These are phyloP conservation scores for Tephrocybe sp. DNA, from an alignment of 768 basidiomycete species.

Conservation along the genomic window DNA sequence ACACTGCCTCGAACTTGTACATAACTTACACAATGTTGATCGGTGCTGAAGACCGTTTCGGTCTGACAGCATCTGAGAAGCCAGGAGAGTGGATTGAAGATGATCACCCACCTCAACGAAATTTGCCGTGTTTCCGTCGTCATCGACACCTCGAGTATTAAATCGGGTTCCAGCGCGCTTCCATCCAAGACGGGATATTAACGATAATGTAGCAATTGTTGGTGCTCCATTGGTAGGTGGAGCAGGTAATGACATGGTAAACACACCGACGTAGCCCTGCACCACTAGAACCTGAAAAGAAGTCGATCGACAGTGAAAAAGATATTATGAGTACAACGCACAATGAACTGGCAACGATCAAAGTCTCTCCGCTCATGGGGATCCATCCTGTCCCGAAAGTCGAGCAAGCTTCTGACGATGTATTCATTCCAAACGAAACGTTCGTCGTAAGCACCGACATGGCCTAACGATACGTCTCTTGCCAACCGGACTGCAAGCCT, in stretches of 20 bases:
- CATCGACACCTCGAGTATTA: constrained; percentile 95
- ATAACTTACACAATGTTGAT: constrained; percentile 88
- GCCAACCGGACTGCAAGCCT: constrained; percentile 71
- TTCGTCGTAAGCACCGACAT: constrained; percentile 70
- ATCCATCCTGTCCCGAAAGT: constrained; percentile 83
- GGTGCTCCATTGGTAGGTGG: constrained; percentile 76
- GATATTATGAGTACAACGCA: constrained; percentile 36
- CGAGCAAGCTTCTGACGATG: constrained; percentile 81
- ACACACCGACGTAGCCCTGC: constrained; percentile 91
- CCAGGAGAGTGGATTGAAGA: constrained; percentile 4
- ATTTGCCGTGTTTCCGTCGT: constrained; percentile 92
- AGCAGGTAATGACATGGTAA: constrained; percentile 73
- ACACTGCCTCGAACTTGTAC: constrained; percentile 95
- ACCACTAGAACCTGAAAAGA: constrained; percentile 74
- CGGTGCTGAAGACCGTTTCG: constrained; percentile 86
- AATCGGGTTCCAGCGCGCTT: constrained; percentile 97
- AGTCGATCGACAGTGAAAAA: constrained; percentile 8
- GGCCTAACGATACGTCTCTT: constrained; percentile 44
- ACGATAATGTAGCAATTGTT: constrained; percentile 68
- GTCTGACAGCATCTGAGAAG: constrained; percentile 51
- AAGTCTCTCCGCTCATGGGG: constrained; percentile 67
- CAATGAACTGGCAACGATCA: constrained; percentile 84
- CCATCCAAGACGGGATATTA: constrained; percentile 90
- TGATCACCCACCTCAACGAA: constrained; percentile 79
- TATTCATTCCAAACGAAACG: constrained; percentile 97